These are phyloP conservation scores for Rhizopogon salebrosus DNA, from an alignment of 768 basidiomycete genomes.

Conservation along the genomic window DNA sequence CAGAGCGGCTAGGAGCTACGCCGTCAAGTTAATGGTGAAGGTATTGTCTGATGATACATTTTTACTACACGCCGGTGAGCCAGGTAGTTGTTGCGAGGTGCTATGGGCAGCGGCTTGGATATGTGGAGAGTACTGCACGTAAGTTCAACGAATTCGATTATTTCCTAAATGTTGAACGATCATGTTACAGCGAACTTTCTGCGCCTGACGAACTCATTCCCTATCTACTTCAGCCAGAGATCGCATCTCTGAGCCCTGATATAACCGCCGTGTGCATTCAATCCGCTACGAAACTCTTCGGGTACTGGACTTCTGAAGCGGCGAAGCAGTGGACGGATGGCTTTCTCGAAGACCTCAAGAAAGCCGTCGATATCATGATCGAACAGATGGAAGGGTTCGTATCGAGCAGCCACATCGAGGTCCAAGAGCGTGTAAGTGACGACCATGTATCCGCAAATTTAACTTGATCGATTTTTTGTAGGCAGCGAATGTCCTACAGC, in stretches of 20 bases:
- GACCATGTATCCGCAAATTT: neutral
- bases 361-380: slow-evolving; percentile 57
- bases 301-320: slow-evolving; percentile 72
- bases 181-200: slow-evolving; percentile 55
- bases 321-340: slow-evolving; percentile 77
- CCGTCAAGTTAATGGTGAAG: slow-evolving; percentile 80
- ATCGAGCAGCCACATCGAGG: slow-evolving; percentile 68
- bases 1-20: slow-evolving; percentile 64
- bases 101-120: slow-evolving; percentile 96
- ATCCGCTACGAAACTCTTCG: slow-evolving; percentile 82
- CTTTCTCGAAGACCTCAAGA: slow-evolving; percentile 57
- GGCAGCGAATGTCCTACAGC: slow-evolving; percentile 77
- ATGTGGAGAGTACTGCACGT: slow-evolving; percentile 93
- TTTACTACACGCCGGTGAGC: slow-evolving; percentile 58
- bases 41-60: slow-evolving; percentile 77
- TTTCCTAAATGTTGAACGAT: slow-evolving; percentile 1
- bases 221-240: slow-evolving; percentile 59
- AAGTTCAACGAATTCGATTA: slow-evolving; percentile 21
- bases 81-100: slow-evolving; percentile 76
- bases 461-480: slow-evolving; percentile 24
- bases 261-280: slow-evolving; percentile 79
- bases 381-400: slow-evolving; percentile 55
- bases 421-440: slow-evolving; percentile 80
- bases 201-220: slow-evolving; percentile 73
- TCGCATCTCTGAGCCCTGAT: slow-evolving; percentile 53